A percentile compares a stretch with the other conserved stretches of the same genome.
Evolutionary conservation across 1,284 basidiomycete genomes (phyloP).

Genomic region (Veloboletus limbatus): DNA sequence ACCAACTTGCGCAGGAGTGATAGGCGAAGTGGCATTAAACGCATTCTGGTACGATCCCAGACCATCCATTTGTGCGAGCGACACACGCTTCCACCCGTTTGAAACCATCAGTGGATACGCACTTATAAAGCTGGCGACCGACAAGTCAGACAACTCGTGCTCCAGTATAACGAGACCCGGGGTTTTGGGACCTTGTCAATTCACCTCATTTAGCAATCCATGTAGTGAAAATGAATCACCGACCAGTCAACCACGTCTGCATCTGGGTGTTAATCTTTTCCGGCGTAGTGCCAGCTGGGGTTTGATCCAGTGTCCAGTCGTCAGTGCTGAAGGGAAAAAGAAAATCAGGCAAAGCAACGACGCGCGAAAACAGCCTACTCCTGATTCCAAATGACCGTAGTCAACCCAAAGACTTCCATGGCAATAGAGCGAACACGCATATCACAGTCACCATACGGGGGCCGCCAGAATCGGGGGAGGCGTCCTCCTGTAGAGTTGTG

Average conservation of each 20-base stretch:
- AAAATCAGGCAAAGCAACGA: conserved; percentile 6
- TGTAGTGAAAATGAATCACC: conserved; percentile 8
- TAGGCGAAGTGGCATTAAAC: conserved; percentile 25
- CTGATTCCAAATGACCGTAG: conserved; percentile 76
- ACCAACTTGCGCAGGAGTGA: conserved; percentile 24
- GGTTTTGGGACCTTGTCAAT: conserved; percentile 51
- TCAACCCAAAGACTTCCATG: conserved; percentile 65
- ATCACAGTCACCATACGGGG: conserved; percentile 78
- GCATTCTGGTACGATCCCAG: conserved; percentile 58
- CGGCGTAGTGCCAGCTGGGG: conserved; percentile 39
- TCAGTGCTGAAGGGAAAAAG: conserved; percentile 44
- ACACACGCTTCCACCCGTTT: conserved; percentile 66
- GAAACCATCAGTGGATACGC: conserved; percentile 61
- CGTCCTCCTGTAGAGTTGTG: conserved; percentile 77
- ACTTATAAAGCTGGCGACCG: conserved; percentile 68
- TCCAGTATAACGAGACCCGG: conserved; percentile 81
- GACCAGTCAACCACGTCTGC: conserved; percentile 55
- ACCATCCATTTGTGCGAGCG: conserved; percentile 50
- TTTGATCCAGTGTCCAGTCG: conserved; percentile 59
- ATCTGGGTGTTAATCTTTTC: conserved; percentile 46
- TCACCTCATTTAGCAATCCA: conserved; percentile 12
- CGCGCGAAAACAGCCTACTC: conserved; percentile 48
- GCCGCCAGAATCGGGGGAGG: conserved; percentile 72
- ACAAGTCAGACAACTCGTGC: conserved; percentile 70
- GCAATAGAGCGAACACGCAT: conserved; percentile 73